phyloP scores from a whole-genome alignment of 148 eudicot genomes.

The Fagopyrum esculentum region DNA sequence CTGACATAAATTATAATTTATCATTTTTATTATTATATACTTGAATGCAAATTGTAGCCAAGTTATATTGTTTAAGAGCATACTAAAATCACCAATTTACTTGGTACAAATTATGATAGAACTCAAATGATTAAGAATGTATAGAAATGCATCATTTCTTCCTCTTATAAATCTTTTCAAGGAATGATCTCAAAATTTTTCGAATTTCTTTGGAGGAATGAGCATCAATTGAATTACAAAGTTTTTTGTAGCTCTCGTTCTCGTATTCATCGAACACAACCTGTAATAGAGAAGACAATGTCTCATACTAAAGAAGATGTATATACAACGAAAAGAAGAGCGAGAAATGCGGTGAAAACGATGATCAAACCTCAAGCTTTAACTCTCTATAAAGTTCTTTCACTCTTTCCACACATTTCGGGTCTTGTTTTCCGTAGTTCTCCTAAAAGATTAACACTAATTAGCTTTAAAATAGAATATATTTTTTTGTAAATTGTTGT shows the following conservation, averaged over 20 bases:
- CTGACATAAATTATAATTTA: too few species aligned
- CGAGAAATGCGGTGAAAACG: background rate
- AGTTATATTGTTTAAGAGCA: too few species aligned
- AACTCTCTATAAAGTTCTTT: slow-evolving; percentile 63
- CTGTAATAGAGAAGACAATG: slow-evolving; percentile 18
- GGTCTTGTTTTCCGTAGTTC: slow-evolving; percentile 76
- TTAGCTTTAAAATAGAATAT: background rate
- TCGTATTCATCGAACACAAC: slow-evolving; percentile 64
- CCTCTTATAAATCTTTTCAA: slow-evolving; percentile 90
- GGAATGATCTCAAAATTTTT: slow-evolving; percentile 68
- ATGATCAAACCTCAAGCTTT: slow-evolving; percentile 48
- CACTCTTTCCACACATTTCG: slow-evolving; percentile 61
- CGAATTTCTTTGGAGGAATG: slow-evolving; percentile 81
- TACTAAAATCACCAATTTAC: too few species aligned
- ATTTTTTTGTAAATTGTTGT: background rate
- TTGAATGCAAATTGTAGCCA: too few species aligned
- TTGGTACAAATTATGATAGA: too few species aligned
- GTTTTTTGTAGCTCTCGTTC: slow-evolving; percentile 53
- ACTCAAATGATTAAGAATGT: too few species aligned
- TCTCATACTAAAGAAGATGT: background rate
- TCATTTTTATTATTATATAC: too few species aligned
- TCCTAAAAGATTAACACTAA: slow-evolving; percentile 37
- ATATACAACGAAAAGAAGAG: background rate
- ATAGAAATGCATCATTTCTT: slow-evolving; percentile 23
- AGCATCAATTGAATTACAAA: slow-evolving; percentile 56